These are phyloP conservation scores for Hanseniaspora thailandica DNA, from an alignment of 805 yeast species.

Conservation along the genomic window DNA sequence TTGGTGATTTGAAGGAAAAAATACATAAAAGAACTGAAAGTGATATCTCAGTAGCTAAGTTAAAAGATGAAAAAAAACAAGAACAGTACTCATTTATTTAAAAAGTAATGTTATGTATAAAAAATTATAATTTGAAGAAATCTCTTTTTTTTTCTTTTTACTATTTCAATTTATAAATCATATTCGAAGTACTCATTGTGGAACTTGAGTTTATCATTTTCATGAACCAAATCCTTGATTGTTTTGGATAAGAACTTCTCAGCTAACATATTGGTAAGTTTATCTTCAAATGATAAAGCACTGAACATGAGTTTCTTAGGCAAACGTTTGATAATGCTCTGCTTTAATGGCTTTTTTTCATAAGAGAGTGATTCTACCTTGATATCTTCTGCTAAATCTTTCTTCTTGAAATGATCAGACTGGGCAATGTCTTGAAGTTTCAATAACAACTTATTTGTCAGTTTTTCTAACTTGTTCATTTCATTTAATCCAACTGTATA, in stretches of 20 bases:
- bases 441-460: not conserved
- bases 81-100: conserved; percentile 2
- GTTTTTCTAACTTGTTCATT: conserved; percentile 13
- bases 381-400: not conserved
- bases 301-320: not conserved
- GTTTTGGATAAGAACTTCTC: not conserved
- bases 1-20: not conserved
- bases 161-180: not conserved
- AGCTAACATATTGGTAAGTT: not conserved
- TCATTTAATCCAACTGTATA: conserved; percentile 36
- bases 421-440: conserved; percentile 1
- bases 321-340: not conserved
- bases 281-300: conserved; percentile 4
- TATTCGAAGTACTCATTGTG: not conserved
- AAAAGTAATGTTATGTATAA: not conserved
- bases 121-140: too few species aligned
- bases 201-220: not conserved
- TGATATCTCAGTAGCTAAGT: conserved; percentile 2
- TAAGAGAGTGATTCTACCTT: not conserved
- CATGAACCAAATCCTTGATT: not conserved
- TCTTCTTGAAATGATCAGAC: not conserved
- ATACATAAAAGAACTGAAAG: conserved; percentile 10
- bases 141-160: not conserved
- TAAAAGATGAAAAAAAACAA: conserved; percentile 10
- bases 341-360: not conserved